These are phyloP conservation scores for Entomortierella lignicola DNA, from an alignment of 192 early-diverging fungal species.

Conservation along the genomic window DNA sequence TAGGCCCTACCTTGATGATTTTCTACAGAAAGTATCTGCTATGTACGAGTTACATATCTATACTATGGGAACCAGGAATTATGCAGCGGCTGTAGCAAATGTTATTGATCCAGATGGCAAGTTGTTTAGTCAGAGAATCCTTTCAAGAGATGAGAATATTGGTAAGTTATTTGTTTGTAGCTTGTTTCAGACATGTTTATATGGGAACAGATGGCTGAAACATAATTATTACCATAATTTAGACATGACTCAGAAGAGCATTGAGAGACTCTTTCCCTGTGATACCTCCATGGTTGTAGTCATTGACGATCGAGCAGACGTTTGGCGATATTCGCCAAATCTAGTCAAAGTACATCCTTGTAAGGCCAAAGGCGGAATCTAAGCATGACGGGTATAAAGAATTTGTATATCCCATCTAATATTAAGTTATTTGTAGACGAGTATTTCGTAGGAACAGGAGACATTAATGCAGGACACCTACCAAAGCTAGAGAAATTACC, in stretches of 20 bases:
- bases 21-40: slow-evolving; percentile 73
- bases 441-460: slow-evolving; percentile 94
- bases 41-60: slow-evolving; percentile 98
- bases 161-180: slow-evolving; percentile 66
- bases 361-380: slow-evolving; percentile 49
- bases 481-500: slow-evolving; percentile 51
- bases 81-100: slow-evolving; percentile 89
- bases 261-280: slow-evolving; percentile 90
- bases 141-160: slow-evolving; percentile 93
- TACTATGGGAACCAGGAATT: slow-evolving; percentile 96
- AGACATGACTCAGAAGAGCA: slow-evolving; percentile 82
- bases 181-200: no score
- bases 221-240: no score
- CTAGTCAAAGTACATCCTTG: slow-evolving; percentile 90
- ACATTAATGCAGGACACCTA: slow-evolving; percentile 88
- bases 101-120: slow-evolving; percentile 85
- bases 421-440: slow-evolving; percentile 66
- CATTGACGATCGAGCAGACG: slow-evolving; percentile 95
- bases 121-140: slow-evolving; percentile 88
- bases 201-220: no score
- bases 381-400: background rate
- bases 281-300: slow-evolving; percentile 97
- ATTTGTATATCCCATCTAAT: background rate
- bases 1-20: slow-evolving; percentile 84
- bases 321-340: slow-evolving; percentile 94